These are phyloP conservation scores for Aspergillus intermedius DNA, from an alignment of 2,329 filamentous ascomycete genomes.

Conservation along the genomic window DNA sequence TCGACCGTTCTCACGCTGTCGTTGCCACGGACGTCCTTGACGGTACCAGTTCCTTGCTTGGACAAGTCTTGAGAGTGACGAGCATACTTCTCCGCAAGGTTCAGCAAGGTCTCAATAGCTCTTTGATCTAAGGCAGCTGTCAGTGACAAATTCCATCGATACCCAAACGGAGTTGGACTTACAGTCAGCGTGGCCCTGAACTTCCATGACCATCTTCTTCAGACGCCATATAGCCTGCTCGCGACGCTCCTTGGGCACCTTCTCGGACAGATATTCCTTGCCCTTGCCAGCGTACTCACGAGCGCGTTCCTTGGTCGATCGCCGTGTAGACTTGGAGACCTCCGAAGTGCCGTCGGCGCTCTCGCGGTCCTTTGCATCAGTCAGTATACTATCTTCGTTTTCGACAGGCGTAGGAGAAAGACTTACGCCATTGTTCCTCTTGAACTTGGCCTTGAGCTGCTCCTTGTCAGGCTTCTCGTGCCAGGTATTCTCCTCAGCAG, in stretches of 20 bases:
- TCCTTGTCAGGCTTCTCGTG: slow-evolving; percentile 71
- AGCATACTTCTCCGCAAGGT: slow-evolving; percentile 77
- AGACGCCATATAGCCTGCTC: slow-evolving; percentile 87
- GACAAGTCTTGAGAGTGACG: slow-evolving; percentile 63
- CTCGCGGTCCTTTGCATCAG: slow-evolving; percentile 52
- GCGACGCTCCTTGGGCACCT: slow-evolving; percentile 86
- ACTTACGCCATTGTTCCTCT: slow-evolving; percentile 45
- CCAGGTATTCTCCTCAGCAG: slow-evolving; percentile 89
- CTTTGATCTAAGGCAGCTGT: slow-evolving; percentile 56
- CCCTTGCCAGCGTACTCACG: slow-evolving; percentile 41
- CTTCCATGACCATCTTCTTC: slow-evolving; percentile 97
- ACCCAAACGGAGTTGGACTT: slow-evolving; percentile 23
- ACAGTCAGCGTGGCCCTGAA: slow-evolving; percentile 90
- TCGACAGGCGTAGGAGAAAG: neutral
- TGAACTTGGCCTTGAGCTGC: slow-evolving; percentile 57
- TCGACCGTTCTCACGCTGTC: slow-evolving; percentile 39
- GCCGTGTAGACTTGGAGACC: slow-evolving; percentile 45
- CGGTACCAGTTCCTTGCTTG: slow-evolving; percentile 58
- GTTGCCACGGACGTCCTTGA: slow-evolving; percentile 50
- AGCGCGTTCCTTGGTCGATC: slow-evolving; percentile 38
- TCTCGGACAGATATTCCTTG: slow-evolving; percentile 71
- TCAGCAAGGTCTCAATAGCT: slow-evolving; percentile 81
- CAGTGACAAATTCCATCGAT: neutral
- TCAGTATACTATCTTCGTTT: neutral
- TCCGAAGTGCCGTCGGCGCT: slow-evolving; percentile 40